These are phyloP conservation scores for Haplosporangium sp. DNA, from an alignment of 371 early-diverging fungal genomes.

Conservation along the genomic window DNA sequence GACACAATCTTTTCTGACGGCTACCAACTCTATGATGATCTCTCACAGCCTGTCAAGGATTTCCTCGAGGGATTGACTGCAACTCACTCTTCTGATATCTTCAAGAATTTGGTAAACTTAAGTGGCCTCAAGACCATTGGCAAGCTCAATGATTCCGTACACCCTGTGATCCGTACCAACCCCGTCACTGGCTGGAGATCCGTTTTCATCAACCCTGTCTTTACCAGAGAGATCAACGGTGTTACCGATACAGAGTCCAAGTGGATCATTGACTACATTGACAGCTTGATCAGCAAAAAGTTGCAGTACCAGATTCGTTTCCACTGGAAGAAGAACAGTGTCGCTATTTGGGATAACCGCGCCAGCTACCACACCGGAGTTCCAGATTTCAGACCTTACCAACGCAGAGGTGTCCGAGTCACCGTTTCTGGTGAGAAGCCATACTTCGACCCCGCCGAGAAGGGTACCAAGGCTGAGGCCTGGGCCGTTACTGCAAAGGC, in stretches of 20 bases:
- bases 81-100: conserved; percentile 66
- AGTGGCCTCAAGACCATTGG: conserved; percentile 59
- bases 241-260: conserved; percentile 66
- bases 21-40: conserved; percentile 70
- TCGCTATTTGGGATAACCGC: conserved; percentile 79
- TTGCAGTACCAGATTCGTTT: conserved; percentile 74
- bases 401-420: conserved; percentile 62
- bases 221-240: conserved; percentile 69
- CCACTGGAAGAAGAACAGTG: conserved; percentile 69
- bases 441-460: conserved; percentile 64
- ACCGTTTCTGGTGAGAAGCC: conserved; percentile 69
- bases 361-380: conserved; percentile 66
- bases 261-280: conserved; percentile 64
- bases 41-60: conserved; percentile 63
- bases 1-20: conserved; percentile 68
- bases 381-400: conserved; percentile 62
- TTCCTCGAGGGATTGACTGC: conserved; percentile 73
- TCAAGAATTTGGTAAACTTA: conserved; percentile 51
- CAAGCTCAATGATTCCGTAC: conserved; percentile 57
- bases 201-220: conserved; percentile 69
- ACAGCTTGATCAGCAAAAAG: conserved; percentile 61
- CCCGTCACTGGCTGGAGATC: conserved; percentile 79
- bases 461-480: conserved; percentile 52
- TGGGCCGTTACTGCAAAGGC: conserved; percentile 21
- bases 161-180: conserved; percentile 75